phyloP scores from a whole-genome alignment of 176 grass and related monocot genomes.

The Zea mays region Zm-B73-REFERENCE-NAM-5.0 NC_050103.1:144454001-144454500 shows the following conservation, averaged over 20 bases:
- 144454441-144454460: neutral
- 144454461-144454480: no score
- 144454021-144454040: neutral
- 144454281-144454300: neutral
- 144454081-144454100: neutral
- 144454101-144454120: no score
- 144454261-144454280: neutral
- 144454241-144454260: neutral
- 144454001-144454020: no score
- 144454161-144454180: neutral
- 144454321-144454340: no score
- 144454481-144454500: no score
- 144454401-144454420: conserved; percentile 22
- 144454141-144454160: neutral
- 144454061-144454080: neutral
- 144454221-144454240: neutral
- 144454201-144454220: neutral
- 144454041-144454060: neutral
- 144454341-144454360: neutral
- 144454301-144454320: neutral
- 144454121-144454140: no score
- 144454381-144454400: conserved; percentile 40
- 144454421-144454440: neutral
- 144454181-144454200: neutral
- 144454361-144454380: conserved; percentile 34